Evolutionary conservation across 140 eudicot genomes (phyloP).

Genomic region (Cichorium intybus): DNA sequence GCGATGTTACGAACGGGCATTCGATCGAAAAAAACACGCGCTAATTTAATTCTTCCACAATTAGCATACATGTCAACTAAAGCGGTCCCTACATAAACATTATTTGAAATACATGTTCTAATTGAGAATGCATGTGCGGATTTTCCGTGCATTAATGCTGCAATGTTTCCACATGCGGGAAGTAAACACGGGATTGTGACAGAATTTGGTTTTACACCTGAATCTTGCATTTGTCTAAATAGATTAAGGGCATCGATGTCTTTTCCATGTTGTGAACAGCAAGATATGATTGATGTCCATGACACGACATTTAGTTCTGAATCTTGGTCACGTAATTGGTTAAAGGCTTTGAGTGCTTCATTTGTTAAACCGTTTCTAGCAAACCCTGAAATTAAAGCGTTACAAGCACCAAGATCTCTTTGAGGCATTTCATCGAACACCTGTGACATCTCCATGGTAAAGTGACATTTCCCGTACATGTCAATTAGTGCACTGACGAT

Average conservation of each 20-base stretch:
- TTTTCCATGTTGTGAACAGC: slow-evolving; percentile 88
- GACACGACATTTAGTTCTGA: slow-evolving; percentile 73
- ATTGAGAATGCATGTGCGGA: slow-evolving; percentile 70
- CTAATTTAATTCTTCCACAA: slow-evolving; percentile 72
- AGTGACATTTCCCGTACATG: slow-evolving; percentile 72
- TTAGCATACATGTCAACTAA: slow-evolving; percentile 91
- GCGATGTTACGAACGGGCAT: slow-evolving; percentile 61
- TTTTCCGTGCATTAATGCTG: slow-evolving; percentile 86
- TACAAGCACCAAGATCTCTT: slow-evolving; percentile 65
- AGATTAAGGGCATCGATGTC: slow-evolving; percentile 83
- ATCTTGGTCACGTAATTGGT: slow-evolving; percentile 29
- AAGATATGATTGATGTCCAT: slow-evolving; percentile 85
- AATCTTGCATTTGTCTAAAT: slow-evolving; percentile 72
- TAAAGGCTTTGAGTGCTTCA: slow-evolving; percentile 58
- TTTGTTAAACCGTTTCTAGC: slow-evolving; percentile 69
- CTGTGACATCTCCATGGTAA: slow-evolving; percentile 46
- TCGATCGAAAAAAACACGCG: slow-evolving; percentile 54
- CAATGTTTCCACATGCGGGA: slow-evolving; percentile 95
- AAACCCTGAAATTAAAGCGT: slow-evolving; percentile 71
- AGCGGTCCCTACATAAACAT: slow-evolving; percentile 82
- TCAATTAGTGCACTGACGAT: slow-evolving; percentile 64
- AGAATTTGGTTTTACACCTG: slow-evolving; percentile 74
- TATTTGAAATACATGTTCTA: slow-evolving; percentile 39
- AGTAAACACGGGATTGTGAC: slow-evolving; percentile 90
- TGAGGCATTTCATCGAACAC: slow-evolving; percentile 62